Evolutionary conservation across 331 rosid species (phyloP).

Genomic region (Pyrus hybrid): DNA sequence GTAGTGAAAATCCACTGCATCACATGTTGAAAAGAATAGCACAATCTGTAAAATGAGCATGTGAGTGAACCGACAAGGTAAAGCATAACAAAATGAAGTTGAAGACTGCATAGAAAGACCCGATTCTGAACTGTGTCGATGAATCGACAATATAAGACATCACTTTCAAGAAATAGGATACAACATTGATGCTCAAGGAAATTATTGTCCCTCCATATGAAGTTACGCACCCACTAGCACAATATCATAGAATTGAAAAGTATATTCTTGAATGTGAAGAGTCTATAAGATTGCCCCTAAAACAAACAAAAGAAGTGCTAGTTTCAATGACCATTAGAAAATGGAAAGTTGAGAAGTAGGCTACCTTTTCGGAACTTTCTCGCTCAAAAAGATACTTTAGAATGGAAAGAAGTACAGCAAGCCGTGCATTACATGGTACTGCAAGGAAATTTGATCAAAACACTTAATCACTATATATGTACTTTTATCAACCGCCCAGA

Average conservation of each 20-base stretch:
- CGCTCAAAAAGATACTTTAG: conserved; percentile 71
- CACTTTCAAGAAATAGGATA: no score
- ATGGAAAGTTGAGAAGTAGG: neutral
- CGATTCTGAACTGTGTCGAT: no score
- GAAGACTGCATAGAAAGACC: no score
- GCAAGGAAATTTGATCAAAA: conserved; percentile 25
- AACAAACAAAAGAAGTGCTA: no score
- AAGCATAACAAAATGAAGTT: neutral
- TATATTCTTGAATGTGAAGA: no score
- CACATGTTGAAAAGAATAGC: conserved; percentile 97
- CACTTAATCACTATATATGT: neutral
- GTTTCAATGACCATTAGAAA: neutral
- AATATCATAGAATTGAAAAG: no score
- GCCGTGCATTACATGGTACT: conserved; percentile 83
- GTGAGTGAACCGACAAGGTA: conserved; percentile 11
- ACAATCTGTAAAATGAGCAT: conserved; percentile 61
- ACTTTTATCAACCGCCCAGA: neutral
- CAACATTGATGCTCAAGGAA: no score
- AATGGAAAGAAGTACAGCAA: conserved; percentile 66
- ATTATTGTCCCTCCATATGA: no score
- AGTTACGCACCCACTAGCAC: no score
- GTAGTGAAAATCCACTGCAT: conserved; percentile 92
- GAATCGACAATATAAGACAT: no score
- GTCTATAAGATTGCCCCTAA: no score
- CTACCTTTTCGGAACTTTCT: conserved; percentile 65